Conservation (phyloP, 805 yeast genomes). For the Nakazawaea populi region DNA sequence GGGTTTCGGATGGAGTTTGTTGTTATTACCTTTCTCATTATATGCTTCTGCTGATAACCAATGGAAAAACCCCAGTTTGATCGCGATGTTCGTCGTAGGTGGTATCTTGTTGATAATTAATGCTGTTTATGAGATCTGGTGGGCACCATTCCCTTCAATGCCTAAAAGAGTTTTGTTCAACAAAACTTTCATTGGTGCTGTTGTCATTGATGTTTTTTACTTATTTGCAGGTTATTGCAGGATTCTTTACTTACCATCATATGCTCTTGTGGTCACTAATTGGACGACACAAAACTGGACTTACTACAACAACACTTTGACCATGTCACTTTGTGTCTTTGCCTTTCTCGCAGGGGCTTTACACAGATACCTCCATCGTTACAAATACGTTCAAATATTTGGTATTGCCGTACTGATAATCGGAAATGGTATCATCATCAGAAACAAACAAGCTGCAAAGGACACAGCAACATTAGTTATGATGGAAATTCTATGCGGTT, state of each 20-base stretch:
- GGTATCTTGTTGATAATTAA: conserved; percentile 25
- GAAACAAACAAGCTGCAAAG: conserved; percentile 18
- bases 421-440: conserved; percentile 24
- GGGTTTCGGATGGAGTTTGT: conserved; percentile 32
- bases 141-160: conserved; percentile 30
- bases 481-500: conserved; percentile 23
- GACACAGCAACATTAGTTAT: conserved; percentile 26
- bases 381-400: conserved; percentile 28
- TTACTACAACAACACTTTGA: conserved; percentile 30
- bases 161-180: conserved; percentile 30
- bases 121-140: conserved; percentile 24
- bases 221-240: conserved; percentile 24
- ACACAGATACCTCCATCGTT: conserved; percentile 29
- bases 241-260: conserved; percentile 28
- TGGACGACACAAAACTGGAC: conserved; percentile 29
- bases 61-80: conserved; percentile 33
- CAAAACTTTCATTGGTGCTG: conserved; percentile 30
- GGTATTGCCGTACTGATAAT: conserved; percentile 29
- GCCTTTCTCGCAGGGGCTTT: conserved; percentile 30
- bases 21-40: conserved; percentile 33
- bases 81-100: conserved; percentile 36
- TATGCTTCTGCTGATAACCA: conserved; percentile 24
- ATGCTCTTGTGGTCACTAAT: conserved; percentile 25
- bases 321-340: conserved; percentile 31
- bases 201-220: conserved; percentile 27